These are phyloP conservation scores for Hansfordia pulvinata DNA, from an alignment of 2,329 filamentous ascomycete species.

Conservation along the genomic window DNA sequence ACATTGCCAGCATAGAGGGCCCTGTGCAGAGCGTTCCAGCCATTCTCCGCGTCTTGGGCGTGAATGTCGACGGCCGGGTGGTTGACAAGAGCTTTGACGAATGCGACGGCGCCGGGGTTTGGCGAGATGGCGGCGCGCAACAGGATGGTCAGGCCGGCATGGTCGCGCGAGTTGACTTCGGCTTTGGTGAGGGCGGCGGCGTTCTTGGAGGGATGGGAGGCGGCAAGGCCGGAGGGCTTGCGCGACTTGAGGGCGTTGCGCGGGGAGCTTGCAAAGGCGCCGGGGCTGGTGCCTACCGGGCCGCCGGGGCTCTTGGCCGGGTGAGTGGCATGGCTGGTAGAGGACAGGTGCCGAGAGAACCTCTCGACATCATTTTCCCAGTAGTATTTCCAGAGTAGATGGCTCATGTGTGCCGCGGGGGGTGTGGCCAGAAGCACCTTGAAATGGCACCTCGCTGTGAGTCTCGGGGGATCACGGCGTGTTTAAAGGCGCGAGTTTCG, in stretches of 20 bases:
- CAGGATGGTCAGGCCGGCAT: conserved; percentile 68
- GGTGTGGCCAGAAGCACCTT: conserved; percentile 33
- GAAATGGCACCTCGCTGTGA: conserved; percentile 75
- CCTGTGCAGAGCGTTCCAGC: conserved; percentile 90
- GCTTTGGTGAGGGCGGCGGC: conserved; percentile 32
- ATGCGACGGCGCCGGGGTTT: conserved; percentile 53
- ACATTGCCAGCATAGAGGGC: conserved; percentile 85
- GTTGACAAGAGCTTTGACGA: conserved; percentile 67
- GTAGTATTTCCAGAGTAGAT: conserved; percentile 91
- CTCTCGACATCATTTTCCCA: conserved; percentile 95
- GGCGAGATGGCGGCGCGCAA: conserved; percentile 73
- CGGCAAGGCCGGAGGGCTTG: conserved; percentile 35
- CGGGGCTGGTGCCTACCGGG: conserved; percentile 24
- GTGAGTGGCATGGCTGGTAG: conserved; percentile 43
- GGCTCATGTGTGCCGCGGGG: conserved; percentile 63
- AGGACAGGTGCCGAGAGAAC: conserved; percentile 80
- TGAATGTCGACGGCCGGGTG: conserved; percentile 79
- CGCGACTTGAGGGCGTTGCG: conserved; percentile 33
- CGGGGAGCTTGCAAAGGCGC: conserved; percentile 33
- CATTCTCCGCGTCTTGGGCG: conserved; percentile 76
- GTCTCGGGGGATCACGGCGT: conserved; percentile 73
- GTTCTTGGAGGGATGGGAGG: conserved; percentile 29
- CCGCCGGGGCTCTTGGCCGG: conserved; percentile 35
- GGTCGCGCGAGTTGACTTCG: conserved; percentile 78
- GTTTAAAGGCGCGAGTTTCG: conserved; percentile 61